Conservation (phyloP, 257 asterid genomes). For the Plantago major region DNA sequence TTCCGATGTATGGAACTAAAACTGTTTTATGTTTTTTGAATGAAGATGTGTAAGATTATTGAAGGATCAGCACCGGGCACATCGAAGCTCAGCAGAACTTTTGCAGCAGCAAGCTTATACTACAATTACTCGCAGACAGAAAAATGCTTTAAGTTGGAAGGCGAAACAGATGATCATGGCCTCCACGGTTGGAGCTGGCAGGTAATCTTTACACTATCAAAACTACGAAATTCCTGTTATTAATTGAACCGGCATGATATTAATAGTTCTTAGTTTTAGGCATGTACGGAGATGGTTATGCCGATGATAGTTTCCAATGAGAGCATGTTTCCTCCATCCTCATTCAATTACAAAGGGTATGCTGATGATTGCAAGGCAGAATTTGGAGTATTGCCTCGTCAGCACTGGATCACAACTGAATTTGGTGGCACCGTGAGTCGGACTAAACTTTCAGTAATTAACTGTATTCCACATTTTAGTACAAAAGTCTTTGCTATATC, state of each 20-base stretch:
- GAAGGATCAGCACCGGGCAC: conserved; percentile 42
- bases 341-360: conserved; percentile 47
- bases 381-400: conserved; percentile 59
- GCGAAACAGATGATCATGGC: conserved; percentile 49
- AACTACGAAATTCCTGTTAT: too few species aligned
- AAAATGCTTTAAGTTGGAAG: conserved; percentile 61
- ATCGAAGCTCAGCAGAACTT: conserved; percentile 46
- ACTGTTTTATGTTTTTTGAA: neutral
- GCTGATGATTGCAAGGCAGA: conserved; percentile 31
- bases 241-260: neutral
- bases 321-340: conserved; percentile 66
- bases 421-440: conserved; percentile 58
- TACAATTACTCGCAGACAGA: conserved; percentile 59
- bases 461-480: neutral
- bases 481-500: neutral
- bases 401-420: conserved; percentile 76
- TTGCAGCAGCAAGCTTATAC: conserved; percentile 70
- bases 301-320: conserved; percentile 54
- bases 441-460: neutral
- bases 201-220: conserved; percentile 26
- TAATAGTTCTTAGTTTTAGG: conserved; percentile 28
- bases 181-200: conserved; percentile 79
- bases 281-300: conserved; percentile 90
- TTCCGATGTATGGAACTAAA: conserved; percentile 9
- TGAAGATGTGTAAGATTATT: conserved; percentile 71